Evolutionary conservation across 805 yeast genomes (phyloP).

Genomic region (Dipodascopsis uninucleata): DNA sequence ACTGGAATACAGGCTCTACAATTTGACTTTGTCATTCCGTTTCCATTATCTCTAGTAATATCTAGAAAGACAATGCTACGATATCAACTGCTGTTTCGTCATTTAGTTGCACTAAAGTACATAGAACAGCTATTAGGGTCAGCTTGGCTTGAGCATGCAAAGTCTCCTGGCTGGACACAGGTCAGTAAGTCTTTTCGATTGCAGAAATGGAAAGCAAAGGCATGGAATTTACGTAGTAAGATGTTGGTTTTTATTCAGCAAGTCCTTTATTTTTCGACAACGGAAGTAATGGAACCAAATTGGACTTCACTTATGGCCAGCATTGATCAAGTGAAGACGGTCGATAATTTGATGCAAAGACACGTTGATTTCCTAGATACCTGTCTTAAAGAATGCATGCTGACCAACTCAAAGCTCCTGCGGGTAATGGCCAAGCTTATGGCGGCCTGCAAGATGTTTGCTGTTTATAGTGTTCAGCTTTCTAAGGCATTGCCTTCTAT

Average conservation of each 20-base stretch:
- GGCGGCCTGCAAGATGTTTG: conserved; percentile 43
- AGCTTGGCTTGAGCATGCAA: conserved; percentile 68
- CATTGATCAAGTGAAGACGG: conserved; percentile 36
- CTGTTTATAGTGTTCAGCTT: conserved; percentile 48
- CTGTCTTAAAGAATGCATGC: conserved; percentile 59
- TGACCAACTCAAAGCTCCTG: conserved; percentile 56
- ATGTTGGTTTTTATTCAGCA: conserved; percentile 57
- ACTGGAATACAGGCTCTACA: conserved; percentile 38
- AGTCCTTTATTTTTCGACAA: conserved; percentile 52
- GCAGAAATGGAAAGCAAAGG: conserved; percentile 28
- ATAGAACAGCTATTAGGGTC: conserved; percentile 56
- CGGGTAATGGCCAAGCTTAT: conserved; percentile 29
- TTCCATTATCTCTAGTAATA: conserved; percentile 76
- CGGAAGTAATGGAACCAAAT: conserved; percentile 56
- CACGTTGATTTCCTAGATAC: conserved; percentile 60
- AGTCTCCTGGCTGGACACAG: conserved; percentile 63
- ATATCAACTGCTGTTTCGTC: conserved; percentile 75
- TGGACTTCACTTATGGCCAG: conserved; percentile 43
- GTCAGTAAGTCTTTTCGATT: conserved; percentile 38
- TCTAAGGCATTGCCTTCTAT: conserved; percentile 53
- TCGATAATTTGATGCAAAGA: conserved; percentile 44
- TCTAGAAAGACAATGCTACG: conserved; percentile 68
- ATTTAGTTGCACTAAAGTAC: conserved; percentile 59
- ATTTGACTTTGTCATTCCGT: conserved; percentile 55
- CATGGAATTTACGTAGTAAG: conserved; percentile 40